Percentiles rank a stretch among this genome's conserved stretches.
Evolutionary conservation across 106 monocot genomes (phyloP).

Genomic region (Allium fistulosum): DNA sequence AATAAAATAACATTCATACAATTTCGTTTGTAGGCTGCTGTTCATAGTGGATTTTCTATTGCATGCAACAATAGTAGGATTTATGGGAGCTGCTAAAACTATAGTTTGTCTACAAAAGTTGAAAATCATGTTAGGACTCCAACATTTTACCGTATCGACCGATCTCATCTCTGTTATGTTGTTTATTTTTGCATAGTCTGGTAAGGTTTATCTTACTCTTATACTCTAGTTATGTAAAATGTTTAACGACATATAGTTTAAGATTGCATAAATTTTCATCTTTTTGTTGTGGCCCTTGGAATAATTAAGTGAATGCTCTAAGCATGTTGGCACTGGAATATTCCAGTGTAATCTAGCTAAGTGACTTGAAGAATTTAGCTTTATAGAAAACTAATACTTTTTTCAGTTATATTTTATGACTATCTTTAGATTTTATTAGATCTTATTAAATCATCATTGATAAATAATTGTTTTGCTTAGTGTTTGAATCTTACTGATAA

Average conservation of each 20-base stretch:
- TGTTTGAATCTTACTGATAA: neutral
- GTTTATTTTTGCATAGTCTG: constrained; percentile 55
- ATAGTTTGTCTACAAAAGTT: constrained; percentile 80
- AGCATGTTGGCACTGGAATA: neutral
- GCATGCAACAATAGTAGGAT: constrained; percentile 77
- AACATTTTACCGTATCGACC: constrained; percentile 55
- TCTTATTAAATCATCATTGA: neutral
- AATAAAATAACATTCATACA: neutral
- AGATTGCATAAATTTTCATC: too few relatives aligned
- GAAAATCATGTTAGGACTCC: constrained; percentile 68
- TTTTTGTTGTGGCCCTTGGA: too few relatives aligned
- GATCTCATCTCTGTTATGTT: constrained; percentile 66
- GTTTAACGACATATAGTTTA: too few relatives aligned
- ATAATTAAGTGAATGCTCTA: neutral
- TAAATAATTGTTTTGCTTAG: neutral
- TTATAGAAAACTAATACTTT: neutral
- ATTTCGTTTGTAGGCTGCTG: constrained; percentile 32
- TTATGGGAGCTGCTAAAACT: constrained; percentile 71
- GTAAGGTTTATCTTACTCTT: constrained; percentile 27
- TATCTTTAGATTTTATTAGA: neutral
- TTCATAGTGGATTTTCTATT: constrained; percentile 81
- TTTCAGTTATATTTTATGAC: neutral
- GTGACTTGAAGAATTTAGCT: constrained; percentile 1
- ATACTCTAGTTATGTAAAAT: too few relatives aligned
- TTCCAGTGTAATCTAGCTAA: neutral